Conservation (phyloP, 78 protist genomes). For the slime mould (Dictyostelium discoideum) region DNA sequence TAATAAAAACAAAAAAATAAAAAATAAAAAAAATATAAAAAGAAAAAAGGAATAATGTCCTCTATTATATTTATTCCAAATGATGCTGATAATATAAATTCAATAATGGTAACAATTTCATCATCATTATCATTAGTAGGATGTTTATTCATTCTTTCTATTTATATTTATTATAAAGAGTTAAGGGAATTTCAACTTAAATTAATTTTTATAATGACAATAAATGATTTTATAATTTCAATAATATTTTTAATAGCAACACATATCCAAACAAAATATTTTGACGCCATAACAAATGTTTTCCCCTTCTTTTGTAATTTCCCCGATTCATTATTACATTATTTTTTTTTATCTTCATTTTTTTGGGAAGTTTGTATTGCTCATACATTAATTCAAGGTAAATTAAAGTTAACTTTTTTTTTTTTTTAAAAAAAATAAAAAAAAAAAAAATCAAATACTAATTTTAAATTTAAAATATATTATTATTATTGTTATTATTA, state of each 20-base stretch:
- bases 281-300: neutral
- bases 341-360: conserved; percentile 45
- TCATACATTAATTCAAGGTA: conserved; percentile 62
- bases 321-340: conserved; percentile 41
- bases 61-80: conserved; percentile 53
- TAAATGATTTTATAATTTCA: conserved; percentile 53
- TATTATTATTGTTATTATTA: too few relatives aligned
- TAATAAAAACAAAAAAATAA: too few relatives aligned
- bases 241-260: conserved; percentile 31
- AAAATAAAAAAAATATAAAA: too few relatives aligned
- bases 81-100: neutral
- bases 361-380: conserved; percentile 58
- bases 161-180: conserved; percentile 27
- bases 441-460: too few relatives aligned
- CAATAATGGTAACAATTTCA: conserved; percentile 14
- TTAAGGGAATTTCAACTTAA: conserved; percentile 37
- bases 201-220: conserved; percentile 37
- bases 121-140: conserved; percentile 35
- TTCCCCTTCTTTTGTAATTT: conserved; percentile 40
- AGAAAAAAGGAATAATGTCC: conserved; percentile 13
- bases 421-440: neutral
- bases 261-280: neutral
- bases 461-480: too few relatives aligned
- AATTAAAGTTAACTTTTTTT: too few relatives aligned
- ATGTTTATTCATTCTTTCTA: conserved; percentile 15